Percentiles rank a stretch among this genome's conserved stretches.
phyloP scores from a whole-genome alignment of 2,329 filamentous ascomycete species.

The Scedosporium minutisporum region DNA sequence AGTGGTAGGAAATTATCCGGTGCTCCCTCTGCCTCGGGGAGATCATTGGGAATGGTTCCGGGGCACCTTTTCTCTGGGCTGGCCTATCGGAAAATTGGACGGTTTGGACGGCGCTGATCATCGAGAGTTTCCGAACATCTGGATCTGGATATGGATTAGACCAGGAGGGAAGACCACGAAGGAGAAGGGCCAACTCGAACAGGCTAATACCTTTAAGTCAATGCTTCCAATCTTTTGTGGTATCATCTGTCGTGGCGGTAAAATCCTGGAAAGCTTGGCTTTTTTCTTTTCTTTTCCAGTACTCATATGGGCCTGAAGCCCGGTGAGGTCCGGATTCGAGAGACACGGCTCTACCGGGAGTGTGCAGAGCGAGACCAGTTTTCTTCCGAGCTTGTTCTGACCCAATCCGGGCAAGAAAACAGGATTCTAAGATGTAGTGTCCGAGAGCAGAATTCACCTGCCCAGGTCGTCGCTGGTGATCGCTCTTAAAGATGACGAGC shows the following conservation, averaged over 20 bases:
- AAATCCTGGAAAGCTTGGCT: conserved; percentile 1
- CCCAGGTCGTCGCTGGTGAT: no score
- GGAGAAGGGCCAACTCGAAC: neutral
- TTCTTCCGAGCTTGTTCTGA: no score
- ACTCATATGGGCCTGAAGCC: no score
- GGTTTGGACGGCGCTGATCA: neutral
- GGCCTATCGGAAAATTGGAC: conserved; percentile 2
- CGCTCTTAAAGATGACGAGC: no score
- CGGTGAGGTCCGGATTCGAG: no score
- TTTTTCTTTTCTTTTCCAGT: neutral
- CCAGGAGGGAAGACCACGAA: neutral
- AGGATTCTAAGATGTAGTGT: no score
- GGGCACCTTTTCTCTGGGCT: neutral
- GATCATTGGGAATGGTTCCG: conserved; percentile 2
- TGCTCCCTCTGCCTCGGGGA: neutral
- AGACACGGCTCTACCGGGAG: no score
- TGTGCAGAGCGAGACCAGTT: no score
- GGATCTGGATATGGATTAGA: neutral
- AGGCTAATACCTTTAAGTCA: neutral
- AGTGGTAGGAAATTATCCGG: neutral
- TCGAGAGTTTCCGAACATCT: neutral
- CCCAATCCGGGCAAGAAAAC: no score
- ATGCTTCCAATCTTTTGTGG: neutral
- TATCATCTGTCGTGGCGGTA: neutral
- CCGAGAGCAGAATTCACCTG: no score